Base-by-base conservation (phyloP, 257 asterid species). In the Gardenia jasminoides region DNA sequence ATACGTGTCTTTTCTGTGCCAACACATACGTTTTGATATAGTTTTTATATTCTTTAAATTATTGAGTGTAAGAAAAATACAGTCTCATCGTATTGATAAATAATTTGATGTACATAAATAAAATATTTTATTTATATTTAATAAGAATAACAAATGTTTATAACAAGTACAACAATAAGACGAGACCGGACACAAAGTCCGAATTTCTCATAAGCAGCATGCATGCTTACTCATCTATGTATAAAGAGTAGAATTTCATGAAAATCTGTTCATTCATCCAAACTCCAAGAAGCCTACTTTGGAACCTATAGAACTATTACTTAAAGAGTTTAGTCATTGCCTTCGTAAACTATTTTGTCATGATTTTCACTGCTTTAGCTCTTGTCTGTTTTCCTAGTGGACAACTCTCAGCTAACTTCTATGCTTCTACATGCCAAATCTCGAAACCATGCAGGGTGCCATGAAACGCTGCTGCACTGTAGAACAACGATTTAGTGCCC, bases 371-470 rank as follows among this genome's bases (percentile, higher is more conserved):
- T 4, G 33, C 76, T 30, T 47, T 76, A 36, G 24, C 75, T 10
- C 47, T 86, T 31, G 66, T 80, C 66, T 70, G 79, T 10, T 65
- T 61, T 59, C 79, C 81, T 41, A 80, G 81, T 79, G 93, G 88
- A 1, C 93, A 91, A 73, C 92, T 91, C 15, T 83, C 90, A 1
- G 50, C 87, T 17, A 87, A 61, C 52, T 88, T 88, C 77, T 89
- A 91, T 67, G 85, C 78, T 15, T 15, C 84, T 4, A 78, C 87
- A 0, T 91, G 96, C 76, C 88, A 22, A 86, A 72, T 76, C 80
- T 89, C 33, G 74, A 76, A 66, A n/a, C 36, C 20, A 89, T 91
- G 10, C 83, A 82, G 0, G 71, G 4, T 3, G 87, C 85, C 24
- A 83, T 91, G 89, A 68, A 64, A 31, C n/a, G 82, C 85, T 81